Conservation (phyloP, 352 stramenopile species). For the Phytophthora cajani region DNA sequence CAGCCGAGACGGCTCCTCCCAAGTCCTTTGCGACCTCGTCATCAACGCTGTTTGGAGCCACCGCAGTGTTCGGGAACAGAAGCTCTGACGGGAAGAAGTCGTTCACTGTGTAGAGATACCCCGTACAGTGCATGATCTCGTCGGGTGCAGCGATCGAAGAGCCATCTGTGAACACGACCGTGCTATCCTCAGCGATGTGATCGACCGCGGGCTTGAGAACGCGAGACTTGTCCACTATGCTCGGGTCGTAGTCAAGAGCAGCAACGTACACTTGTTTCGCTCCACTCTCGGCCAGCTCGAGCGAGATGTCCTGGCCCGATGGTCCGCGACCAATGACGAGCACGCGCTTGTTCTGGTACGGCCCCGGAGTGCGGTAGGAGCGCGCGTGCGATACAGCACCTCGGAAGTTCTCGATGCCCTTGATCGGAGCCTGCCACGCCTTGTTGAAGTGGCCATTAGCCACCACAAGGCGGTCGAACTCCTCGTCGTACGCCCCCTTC, state of each 20-base stretch:
- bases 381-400: constrained; percentile 50
- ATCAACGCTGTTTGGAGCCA: constrained; percentile 21
- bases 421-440: constrained; percentile 50
- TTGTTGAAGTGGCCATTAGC: constrained; percentile 78
- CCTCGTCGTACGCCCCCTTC: constrained; percentile 52
- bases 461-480: constrained; percentile 70
- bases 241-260: constrained; percentile 44
- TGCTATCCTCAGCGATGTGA: constrained; percentile 45
- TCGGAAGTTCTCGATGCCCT: constrained; percentile 54
- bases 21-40: constrained; percentile 34
- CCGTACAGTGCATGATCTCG: constrained; percentile 77
- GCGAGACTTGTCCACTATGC: constrained; percentile 30
- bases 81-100: constrained; percentile 49
- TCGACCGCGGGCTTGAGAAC: constrained; percentile 58
- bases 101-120: constrained; percentile 68
- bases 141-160: constrained; percentile 50
- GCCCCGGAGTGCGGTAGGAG: constrained; percentile 48
- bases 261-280: constrained; percentile 60
- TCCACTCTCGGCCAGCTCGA: constrained; percentile 51
- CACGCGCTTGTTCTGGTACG: constrained; percentile 54
- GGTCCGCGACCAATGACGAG: constrained; percentile 71
- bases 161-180: constrained; percentile 58
- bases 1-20: constrained; percentile 21
- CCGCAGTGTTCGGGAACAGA: constrained; percentile 41
- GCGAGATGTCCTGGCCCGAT: constrained; percentile 74